Base-by-base conservation (phyloP, 768 basidiomycete genomes). In the Pisolithus sp. region DNA sequence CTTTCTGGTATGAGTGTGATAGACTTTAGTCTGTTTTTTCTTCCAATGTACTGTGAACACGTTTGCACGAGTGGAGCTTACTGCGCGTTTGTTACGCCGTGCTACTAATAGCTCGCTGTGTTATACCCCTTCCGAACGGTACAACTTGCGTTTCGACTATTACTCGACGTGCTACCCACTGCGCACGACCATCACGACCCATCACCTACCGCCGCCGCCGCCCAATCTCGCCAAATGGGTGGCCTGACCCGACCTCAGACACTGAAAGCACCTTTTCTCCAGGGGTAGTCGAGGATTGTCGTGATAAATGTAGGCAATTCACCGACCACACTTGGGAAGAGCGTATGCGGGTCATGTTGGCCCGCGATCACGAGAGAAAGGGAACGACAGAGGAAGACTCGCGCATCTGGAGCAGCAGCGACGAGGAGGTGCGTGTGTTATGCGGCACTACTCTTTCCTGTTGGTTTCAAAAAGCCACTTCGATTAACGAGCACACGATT, bases 241-340 rank as follows among this genome's bases (percentile, higher is more conserved):
- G 90, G 90, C 85, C 85, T 0, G 86, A 91, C 64, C 76, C 93
- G 2, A 85, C 90, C 5, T 92, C 91, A 0, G 91, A 93, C 60
- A 64, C 81, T 5, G 92, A 93, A 69, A 91, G 94, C 57, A 85
- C 79, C 69, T 77, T 93, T 54, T 74, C 81, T 0, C 77, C 77
- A 0, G 73, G 75, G 6, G 91, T 93, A 57, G 68, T 75, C 2
- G 81, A 82, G 13, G 85, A 85, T 53, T 83, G 73, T 36, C 76
- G 81, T 21, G 80, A 83, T 37, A 90, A 92, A 65, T 81, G 85
- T 38, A 73, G 85, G 23, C 73, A 75, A 13, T 57, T 82, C 31
- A 69, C 90, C 38, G 82, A 88, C 17, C 72, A 71, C 18, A 69
- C 74, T 7, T 68, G 86, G 48, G 81, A 83, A 59, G 83, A 82